Evolutionary conservation across 2,329 filamentous ascomycete species (phyloP).

Genomic region (Cordyceps fumosorosea): DNA sequence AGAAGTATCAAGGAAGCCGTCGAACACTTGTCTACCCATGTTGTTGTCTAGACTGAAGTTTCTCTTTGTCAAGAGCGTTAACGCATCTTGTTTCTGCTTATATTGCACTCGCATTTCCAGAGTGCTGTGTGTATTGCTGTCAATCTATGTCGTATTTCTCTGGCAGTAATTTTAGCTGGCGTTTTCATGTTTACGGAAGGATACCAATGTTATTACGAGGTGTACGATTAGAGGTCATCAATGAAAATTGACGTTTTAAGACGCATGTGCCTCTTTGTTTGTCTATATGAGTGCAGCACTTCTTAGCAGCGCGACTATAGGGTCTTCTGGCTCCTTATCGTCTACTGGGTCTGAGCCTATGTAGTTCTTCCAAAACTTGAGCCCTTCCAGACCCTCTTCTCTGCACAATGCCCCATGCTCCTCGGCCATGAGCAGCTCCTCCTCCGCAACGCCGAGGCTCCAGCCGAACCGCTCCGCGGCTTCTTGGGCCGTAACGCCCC

Average conservation of each 20-base stretch:
- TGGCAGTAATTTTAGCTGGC: not conserved
- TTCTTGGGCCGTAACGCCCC: constrained; percentile 84
- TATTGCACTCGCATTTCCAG: not conserved
- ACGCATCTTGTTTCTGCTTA: not conserved
- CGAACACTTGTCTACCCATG: constrained; percentile 56
- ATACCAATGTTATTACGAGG: not conserved
- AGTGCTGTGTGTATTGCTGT: not conserved
- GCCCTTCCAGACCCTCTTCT: constrained; percentile 84
- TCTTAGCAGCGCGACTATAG: not conserved
- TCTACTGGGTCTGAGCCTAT: constrained; percentile 34
- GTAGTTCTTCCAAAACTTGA: constrained; percentile 88
- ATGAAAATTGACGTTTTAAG: not conserved
- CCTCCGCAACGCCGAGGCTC: constrained; percentile 92
- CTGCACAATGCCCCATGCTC: constrained; percentile 81
- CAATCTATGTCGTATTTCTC: not conserved
- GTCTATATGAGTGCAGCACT: constrained; percentile 12
- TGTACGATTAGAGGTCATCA: not conserved
- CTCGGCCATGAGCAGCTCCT: constrained; percentile 96
- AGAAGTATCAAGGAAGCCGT: constrained; percentile 55
- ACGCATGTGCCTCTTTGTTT: not conserved
- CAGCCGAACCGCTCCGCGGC: constrained; percentile 86
- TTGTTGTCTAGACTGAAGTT: constrained; percentile 40
- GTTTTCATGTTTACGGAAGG: not conserved
- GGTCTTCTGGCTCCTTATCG: constrained; percentile 3
- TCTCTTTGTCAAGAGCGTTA: not conserved